Base-by-base conservation (phyloP, 1,284 basidiomycete genomes). In the Flammula alnicola region DNA sequence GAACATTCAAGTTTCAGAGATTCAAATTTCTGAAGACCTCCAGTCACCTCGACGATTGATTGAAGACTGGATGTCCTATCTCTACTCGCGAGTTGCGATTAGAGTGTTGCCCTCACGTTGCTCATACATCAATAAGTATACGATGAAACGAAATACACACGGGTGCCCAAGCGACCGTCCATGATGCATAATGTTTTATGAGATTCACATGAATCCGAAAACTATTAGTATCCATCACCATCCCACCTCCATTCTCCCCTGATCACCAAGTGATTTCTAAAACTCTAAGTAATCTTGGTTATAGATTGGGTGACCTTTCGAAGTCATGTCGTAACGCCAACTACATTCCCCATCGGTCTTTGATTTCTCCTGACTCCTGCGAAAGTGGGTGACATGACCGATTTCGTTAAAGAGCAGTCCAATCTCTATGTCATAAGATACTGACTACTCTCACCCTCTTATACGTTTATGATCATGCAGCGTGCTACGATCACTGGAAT, bases 271-370 rank as follows among this genome's bases (percentile, higher is more conserved):
- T 55, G 63, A 68, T 71, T 71, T 67, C 70, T 75, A 78, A 78
- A 77, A 77, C 72, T 75, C 71, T 78, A n/a, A n/a, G n/a, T n/a
- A 67, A 66, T 63, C 73, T 71, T 66, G 66, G 64, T 62, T 66
- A 67, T 57, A 63, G 63, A 59, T 65, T 63, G 36, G 63, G 63
- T 64, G 61, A 48, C 63, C 58, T 57, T 62, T 61, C 47, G 46
- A 52, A 55, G 50, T 46, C 51, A 59, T 76, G 68, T 66, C 71
- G 71, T 75, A 71, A 73, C 51, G 42, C 53, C 47, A 56, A 52
- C 60, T 63, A 25, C 36, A 22, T 47, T 36, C 66, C 65, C 68
- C 72, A 74, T 74, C 71, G 67, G 69, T 69, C 62, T 52, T 64
- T 62, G 58, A 68, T 67, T 65, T 63, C 59, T 59, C 63, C 51